Evolutionary conservation across 768 basidiomycete species (phyloP), one percentile per base, ranked within the genome.

Genomic region (Auricularia sp.): DNA sequence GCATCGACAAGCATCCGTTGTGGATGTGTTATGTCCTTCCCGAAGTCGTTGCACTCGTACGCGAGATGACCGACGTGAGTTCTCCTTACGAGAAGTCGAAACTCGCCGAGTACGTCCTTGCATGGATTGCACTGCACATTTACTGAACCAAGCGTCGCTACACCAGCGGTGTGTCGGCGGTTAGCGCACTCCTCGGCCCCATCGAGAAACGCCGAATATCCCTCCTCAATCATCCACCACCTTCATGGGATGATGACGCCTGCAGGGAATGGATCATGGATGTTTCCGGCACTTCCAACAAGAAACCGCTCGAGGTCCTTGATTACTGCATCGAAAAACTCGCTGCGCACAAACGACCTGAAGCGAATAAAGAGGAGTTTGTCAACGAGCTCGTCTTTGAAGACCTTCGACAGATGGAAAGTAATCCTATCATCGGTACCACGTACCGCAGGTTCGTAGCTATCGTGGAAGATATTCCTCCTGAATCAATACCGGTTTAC

Each of bases 391-490:
- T 45, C n/a, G 44, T 65, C 21, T 65, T 61, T n/a, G 44, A 65
- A 13, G 64, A 65, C 39, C 58, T 65, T 24, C 33, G 64, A 10
- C 64, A 65, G 29, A 42, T 61, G 39, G 61, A 61, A 59, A 16
- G 39, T 16, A 29, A 42, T 4, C 59, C 59, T 13, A 54, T 51
- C 13, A 16, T 65, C 24, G 59, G 61, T n/a, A 61, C 59, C 21
- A 42, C 54, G 21, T 65, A 65, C 61, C 64, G 64, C 16, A 24
- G 54, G 37, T 65, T 65, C 29, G 59, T 65, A 10, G 44, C 35
- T 11, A 39, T 62, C 34, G 21, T 29, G 8, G 47, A 51, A 18
- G 47, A 51, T 18, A 10, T 21, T 10, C 47, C 14, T 21, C 47
- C 14, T 21, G 47, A 51, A 6, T 13, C 18, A 21, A 21, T 16